Conservation (phyloP, 495 filamentous ascomycete genomes). For the Xylaria intraflava region DNA sequence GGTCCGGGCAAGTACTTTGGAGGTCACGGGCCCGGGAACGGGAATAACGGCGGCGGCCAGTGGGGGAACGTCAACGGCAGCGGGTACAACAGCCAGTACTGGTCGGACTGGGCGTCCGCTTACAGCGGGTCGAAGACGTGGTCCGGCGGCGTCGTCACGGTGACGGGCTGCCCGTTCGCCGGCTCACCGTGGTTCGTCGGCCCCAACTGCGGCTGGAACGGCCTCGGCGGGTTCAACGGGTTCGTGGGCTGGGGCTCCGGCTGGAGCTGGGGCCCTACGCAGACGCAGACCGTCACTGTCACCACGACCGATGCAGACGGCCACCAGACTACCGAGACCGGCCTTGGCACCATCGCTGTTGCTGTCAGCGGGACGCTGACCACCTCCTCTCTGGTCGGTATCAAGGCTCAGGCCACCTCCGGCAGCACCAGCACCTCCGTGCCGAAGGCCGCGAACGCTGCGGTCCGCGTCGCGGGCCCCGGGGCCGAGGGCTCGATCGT, state of each 20-base stretch:
- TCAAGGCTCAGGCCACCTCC: constrained; percentile 10
- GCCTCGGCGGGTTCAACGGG: constrained; percentile 31
- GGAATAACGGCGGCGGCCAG: constrained; percentile 3
- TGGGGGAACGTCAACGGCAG: constrained; percentile 7
- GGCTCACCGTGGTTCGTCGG: constrained; percentile 44
- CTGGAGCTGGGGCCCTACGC: constrained; percentile 35
- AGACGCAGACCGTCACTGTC: constrained; percentile 31
- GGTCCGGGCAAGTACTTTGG: constrained; percentile 11
- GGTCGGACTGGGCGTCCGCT: constrained; percentile 28
- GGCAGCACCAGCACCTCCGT: constrained; percentile 12
- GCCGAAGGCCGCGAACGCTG: constrained; percentile 14
- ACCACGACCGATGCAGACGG: constrained; percentile 31
- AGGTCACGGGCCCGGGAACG: constrained; percentile 5
- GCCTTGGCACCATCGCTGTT: constrained; percentile 33
- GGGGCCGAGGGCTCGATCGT: constrained; percentile 26
- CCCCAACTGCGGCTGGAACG: constrained; percentile 35
- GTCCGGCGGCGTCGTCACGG: constrained; percentile 39
- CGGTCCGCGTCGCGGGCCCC: constrained; percentile 5
- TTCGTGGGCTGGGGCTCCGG: constrained; percentile 42
- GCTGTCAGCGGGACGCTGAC: constrained; percentile 37
- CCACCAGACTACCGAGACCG: constrained; percentile 30
- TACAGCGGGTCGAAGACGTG: constrained; percentile 29
- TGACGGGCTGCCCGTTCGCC: constrained; percentile 41
- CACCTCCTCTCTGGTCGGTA: constrained; percentile 22
- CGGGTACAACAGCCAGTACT: constrained; percentile 21